Evolutionary conservation across 306 rosid genomes (phyloP), one percentile per base, ranked within the genome.

Genomic region (Prunus campanulata): DNA sequence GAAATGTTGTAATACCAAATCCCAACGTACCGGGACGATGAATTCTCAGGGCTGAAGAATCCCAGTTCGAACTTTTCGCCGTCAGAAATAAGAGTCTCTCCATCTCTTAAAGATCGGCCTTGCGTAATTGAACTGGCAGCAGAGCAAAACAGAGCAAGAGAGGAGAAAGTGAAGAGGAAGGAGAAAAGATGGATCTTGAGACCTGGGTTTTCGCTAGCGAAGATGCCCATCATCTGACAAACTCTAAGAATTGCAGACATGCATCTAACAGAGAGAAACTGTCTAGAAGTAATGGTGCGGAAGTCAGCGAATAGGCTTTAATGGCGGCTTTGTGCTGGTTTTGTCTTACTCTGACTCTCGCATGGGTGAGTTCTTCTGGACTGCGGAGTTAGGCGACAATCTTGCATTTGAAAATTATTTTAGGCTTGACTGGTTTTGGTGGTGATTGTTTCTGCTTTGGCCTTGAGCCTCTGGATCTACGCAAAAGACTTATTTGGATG

Each of bases 1-100:
- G 89, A 71, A 64, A 86, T 42, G 50, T 76, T 82, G 77, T 74
- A 35, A 80, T 90, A 90, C 92, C 96, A 86, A 57, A 91, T 88
- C 3, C 98, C 98, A 10, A 93, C 86, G 77, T 88, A 93, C 20
- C 93, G 83, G 1, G 8, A 70, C 4, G 84, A 25, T 6, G 93
- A 75, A 48, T 83, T 80, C 2, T 6, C 71, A 0, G 70, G 76
- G 75, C 80, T 48, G 84, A 93, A 93, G 89, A 93, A 93, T 6
- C 98, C 96, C 76, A 93, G 78, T 5, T 74, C 79, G 76, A 90
- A 93, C 63, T 29, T 72, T 54, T 75, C 35, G 0, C 42, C 65
- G 0, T 51, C 64, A 1, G 97, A 93, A 0, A 81, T 74, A 44
- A 93, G 14, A 1, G 76, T 78, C 6, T 76, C 75, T 35, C 78